Base-by-base conservation (phyloP, 768 basidiomycete species). In the Tylopilus sp. region DNA sequence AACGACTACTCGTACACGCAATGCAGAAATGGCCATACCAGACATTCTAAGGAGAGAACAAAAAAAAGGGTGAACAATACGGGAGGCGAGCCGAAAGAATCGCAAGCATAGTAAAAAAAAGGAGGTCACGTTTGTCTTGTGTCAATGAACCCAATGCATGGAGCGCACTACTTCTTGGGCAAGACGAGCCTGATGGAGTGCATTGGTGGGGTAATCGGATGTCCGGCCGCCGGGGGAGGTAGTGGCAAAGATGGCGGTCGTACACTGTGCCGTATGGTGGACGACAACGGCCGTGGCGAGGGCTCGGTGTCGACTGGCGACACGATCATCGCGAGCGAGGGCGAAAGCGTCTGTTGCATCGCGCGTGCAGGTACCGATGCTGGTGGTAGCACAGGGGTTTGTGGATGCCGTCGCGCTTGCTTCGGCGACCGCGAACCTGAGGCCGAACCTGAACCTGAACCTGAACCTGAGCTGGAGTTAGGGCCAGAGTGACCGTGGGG, bases 281-380 rank as follows among this genome's bases (percentile, higher is more conserved):
- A 57, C 18, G 68, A 57, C n/a, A 63, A 53, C 1, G 59, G 53
- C n/a, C 69, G 67, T 23, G 68, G 63, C 20, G 68, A 69, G 1
- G 67, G 68, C 33, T 71, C 68, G 0, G 68, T 57, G 36, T 69
- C 68, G 22, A 69, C 57, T 6, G 68, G 68, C 22, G 68, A 69
- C 25, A 69, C 68, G 36, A 69, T 69, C 68, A 71, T 69, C 10
- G 68, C 68, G 8, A 69, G 63, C 7, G 68, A 69, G 12, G 68
- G 68, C 6, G 68, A 69, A 3, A 69, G 57, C 26, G 68, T 69
- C 18, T 69, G 67, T 44, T 68, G 68, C 67, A 69, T 63, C 47
- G 65, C 63, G 13, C 68, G 69, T 13, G 63, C 52, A 45, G 63
- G 63, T 18, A 57, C 60, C 20, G 58, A 52, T 6, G 61, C 53